Conservation (phyloP, 768 basidiomycete genomes). For the Daedaleopsis sinensis region DNA sequence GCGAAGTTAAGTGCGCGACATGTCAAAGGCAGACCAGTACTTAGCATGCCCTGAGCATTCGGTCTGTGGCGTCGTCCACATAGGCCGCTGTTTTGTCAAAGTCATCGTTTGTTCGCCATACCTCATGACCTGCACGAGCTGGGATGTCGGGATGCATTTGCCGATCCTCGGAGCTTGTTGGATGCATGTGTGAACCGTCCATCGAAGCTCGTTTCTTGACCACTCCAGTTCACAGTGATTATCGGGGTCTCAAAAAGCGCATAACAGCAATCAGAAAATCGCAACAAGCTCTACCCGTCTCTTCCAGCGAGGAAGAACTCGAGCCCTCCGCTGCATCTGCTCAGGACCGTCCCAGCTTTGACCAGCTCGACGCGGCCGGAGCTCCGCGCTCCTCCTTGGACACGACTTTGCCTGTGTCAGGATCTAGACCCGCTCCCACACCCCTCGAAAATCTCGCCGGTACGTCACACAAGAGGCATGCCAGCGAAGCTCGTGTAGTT, state of each 20-base stretch:
- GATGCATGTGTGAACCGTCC: not conserved
- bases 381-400: not conserved
- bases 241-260: slow-evolving; percentile 68
- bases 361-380: not conserved
- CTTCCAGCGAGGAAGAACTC: slow-evolving; percentile 1
- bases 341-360: not conserved
- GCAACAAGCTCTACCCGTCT: slow-evolving; percentile 8
- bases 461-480: too few species aligned
- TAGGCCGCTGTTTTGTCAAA: too few species aligned
- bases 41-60: too few species aligned
- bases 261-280: slow-evolving; percentile 54
- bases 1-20: too few species aligned
- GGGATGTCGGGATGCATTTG: too few species aligned
- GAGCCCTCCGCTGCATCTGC: not conserved
- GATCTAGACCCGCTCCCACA: not conserved
- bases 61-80: too few species aligned
- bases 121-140: too few species aligned
- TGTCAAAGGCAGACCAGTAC: too few species aligned
- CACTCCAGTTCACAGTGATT: slow-evolving; percentile 52
- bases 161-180: too few species aligned
- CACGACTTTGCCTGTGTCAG: not conserved
- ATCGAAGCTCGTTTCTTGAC: not conserved
- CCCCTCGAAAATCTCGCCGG: not conserved
- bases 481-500: not conserved
- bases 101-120: too few species aligned